These are phyloP conservation scores for Harringtonia aguacate DNA, from an alignment of 2,329 filamentous ascomycete species.

Conservation along the genomic window DNA sequence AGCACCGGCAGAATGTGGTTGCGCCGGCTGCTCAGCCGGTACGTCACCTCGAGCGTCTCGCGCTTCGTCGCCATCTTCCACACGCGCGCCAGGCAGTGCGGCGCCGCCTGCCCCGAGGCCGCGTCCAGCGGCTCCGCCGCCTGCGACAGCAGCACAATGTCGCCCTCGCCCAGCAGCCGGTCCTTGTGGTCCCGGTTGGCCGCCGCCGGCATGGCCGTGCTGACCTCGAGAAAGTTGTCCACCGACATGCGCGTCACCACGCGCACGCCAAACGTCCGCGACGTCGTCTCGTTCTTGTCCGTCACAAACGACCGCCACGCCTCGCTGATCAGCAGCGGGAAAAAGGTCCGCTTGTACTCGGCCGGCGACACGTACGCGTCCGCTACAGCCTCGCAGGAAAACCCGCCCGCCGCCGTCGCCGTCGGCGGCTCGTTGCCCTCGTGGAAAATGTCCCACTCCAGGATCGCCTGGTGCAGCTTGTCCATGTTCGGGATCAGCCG, in stretches of 20 bases:
- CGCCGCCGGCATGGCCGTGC: slow-evolving; percentile 62
- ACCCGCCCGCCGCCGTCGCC: no score
- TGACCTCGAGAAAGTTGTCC: slow-evolving; percentile 87
- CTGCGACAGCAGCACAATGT: slow-evolving; percentile 79
- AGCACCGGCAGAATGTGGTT: slow-evolving; percentile 53
- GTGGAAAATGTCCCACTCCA: slow-evolving; percentile 94
- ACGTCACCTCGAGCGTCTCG: slow-evolving; percentile 71
- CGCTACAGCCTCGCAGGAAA: slow-evolving; percentile 64
- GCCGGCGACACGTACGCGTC: slow-evolving; percentile 65
- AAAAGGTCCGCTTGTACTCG: slow-evolving; percentile 82
- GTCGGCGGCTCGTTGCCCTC: slow-evolving; percentile 73
- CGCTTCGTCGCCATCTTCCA: slow-evolving; percentile 73
- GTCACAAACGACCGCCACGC: slow-evolving; percentile 93
- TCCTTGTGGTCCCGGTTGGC: slow-evolving; percentile 45
- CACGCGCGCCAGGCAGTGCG: slow-evolving; percentile 80
- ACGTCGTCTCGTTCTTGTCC: slow-evolving; percentile 73
- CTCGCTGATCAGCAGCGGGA: slow-evolving; percentile 81
- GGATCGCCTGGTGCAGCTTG: slow-evolving; percentile 70
- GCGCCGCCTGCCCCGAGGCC: slow-evolving; percentile 49
- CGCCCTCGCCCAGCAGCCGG: slow-evolving; percentile 58
- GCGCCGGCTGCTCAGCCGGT: slow-evolving; percentile 62
- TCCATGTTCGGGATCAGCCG: slow-evolving; percentile 84
- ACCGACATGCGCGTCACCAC: slow-evolving; percentile 81
- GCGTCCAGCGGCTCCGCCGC: slow-evolving; percentile 57
- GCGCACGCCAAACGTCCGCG: slow-evolving; percentile 77